Percentiles rank a stretch among this genome's conserved stretches.
Conservation (phyloP, 2,329 filamentous ascomycete species). For the Zalaria sp. region DNA sequence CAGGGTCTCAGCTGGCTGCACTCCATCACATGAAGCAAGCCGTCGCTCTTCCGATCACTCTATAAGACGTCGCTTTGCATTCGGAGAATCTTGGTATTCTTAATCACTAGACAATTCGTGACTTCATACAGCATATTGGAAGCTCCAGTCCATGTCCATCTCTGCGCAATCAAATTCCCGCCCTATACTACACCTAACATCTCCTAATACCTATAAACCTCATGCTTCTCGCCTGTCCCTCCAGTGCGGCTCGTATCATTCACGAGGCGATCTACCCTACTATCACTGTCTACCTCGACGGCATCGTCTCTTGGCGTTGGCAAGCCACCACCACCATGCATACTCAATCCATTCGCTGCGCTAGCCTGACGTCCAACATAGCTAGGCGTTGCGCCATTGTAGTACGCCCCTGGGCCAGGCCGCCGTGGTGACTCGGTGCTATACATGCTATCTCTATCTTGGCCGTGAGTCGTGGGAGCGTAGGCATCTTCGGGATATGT, state of each 20-base stretch:
- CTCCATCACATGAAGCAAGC: too few relatives aligned
- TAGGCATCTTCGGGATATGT: too few relatives aligned
- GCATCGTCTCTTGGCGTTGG: neutral
- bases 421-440: constrained; percentile 4
- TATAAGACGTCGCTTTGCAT: too few relatives aligned
- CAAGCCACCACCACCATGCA: constrained; percentile 24
- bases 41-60: too few relatives aligned
- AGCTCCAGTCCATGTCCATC: too few relatives aligned
- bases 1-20: too few relatives aligned
- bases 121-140: too few relatives aligned
- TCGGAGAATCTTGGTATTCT: too few relatives aligned
- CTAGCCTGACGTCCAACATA: constrained; percentile 30
- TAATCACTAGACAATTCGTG: too few relatives aligned
- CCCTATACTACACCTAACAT: neutral
- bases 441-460: neutral
- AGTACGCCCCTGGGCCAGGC: constrained; percentile 15
- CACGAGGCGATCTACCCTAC: neutral
- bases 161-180: too few relatives aligned
- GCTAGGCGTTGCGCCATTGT: constrained; percentile 20
- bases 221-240: neutral
- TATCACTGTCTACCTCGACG: neutral
- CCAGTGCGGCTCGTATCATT: neutral
- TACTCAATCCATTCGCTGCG: constrained; percentile 27
- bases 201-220: neutral
- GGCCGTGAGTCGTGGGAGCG: too few relatives aligned